These are phyloP conservation scores for Eucalyptus pauciflora DNA, from an alignment of 345 rosid species.

Conservation along the genomic window DNA sequence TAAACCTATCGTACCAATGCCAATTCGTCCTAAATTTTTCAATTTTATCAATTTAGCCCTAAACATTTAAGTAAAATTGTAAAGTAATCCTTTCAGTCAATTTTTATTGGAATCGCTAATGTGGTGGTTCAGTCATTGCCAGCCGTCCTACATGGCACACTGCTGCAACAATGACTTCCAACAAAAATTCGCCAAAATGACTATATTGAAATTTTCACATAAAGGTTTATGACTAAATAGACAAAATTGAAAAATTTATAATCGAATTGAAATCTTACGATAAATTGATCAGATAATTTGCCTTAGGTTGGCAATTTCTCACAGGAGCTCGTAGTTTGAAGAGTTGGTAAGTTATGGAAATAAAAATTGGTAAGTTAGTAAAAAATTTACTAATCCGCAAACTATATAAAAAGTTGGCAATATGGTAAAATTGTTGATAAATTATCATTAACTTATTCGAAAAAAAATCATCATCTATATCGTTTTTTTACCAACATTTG, in stretches of 20 bases:
- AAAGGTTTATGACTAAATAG: background rate
- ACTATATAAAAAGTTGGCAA: background rate
- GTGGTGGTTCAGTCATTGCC: accelerated
- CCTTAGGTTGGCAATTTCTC: background rate
- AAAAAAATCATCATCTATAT: background rate
- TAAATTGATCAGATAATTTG: background rate
- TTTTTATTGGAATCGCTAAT: accelerated
- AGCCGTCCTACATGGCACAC: accelerated
- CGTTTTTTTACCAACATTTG: background rate
- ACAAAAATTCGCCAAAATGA: accelerated
- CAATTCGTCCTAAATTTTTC: background rate
- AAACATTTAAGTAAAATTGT: background rate
- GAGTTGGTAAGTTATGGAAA: background rate
- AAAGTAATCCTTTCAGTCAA: accelerated
- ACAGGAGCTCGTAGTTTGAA: accelerated
- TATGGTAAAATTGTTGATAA: background rate
- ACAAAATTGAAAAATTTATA: background rate
- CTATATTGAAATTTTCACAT: background rate
- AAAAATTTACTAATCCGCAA: background rate
- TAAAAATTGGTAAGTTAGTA: background rate
- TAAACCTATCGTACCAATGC: background rate
- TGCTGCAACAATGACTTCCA: accelerated
- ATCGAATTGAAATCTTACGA: background rate
- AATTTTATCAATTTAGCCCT: background rate
- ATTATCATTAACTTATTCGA: background rate